Base-by-base conservation (phyloP, 192 early-diverging fungal species). In the Funneliformis geosporum region DNA sequence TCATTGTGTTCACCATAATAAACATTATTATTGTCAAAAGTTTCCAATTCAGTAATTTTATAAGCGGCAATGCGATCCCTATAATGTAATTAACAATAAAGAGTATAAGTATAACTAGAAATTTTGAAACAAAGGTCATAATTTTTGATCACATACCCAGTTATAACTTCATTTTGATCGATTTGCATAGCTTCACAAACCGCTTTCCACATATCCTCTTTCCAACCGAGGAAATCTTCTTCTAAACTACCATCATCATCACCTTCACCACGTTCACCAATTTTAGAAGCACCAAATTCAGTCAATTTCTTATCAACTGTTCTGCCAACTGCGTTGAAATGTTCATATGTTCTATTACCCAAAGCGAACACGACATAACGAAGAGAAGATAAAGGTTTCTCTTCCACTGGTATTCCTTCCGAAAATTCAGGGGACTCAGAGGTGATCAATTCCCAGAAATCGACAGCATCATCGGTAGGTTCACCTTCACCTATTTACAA, bases 191-290 rank as follows among this genome's bases (percentile, higher is more conserved):
- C 88, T 69, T 89, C 88, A 79, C 92, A 91, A 59, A 96, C 88
- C 64, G 88, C 90, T 59, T 90, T 91, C 89, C 97, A 88, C 80
- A 94, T 90, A 46, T 90, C 88, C 9, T 95, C 93, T 87, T 97
- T 96, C 98, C 98, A 99, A 59, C 91, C 90, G 42, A 96, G 83
- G 82, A 96, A 99, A 83, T 99, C 97, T 76, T 98, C 98, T 83
- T 99, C 98, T 73, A 98, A 85, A 77, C 93, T 95, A 60, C 90
- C 90, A 84, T 99, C 96, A 84, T 99, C 98, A 87, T 99, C 98
- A 75, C 98, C 98, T 84, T 98, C 96, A 55, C 98, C 98, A 61
- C 87, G 85, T 70, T 89, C 88, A 70, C 91, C 92, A 47, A 98
- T 83, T 12, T 94, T 89, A 28, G 72, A 83, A 12, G 93, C 97